Conservation (phyloP, 352 stramenopile species). For the Saprolegnia parasitica region DNA sequence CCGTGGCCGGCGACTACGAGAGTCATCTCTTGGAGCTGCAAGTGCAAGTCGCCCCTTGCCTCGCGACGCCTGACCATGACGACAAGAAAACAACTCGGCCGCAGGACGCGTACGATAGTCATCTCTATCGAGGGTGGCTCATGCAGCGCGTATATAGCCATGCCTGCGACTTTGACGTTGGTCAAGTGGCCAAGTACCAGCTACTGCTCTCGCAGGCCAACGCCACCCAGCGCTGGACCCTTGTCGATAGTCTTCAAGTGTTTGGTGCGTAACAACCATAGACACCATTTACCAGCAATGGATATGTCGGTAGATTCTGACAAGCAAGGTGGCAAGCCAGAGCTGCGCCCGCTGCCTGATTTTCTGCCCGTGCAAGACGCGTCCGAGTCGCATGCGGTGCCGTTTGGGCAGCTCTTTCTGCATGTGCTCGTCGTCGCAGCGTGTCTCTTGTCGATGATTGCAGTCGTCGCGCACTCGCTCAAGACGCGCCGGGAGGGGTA, state of each 20-base stretch:
- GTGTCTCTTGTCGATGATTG: constrained; percentile 20
- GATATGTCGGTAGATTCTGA: neutral
- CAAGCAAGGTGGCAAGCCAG: neutral
- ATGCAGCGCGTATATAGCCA: too few relatives aligned
- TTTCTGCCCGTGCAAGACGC: neutral
- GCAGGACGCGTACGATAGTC: too few relatives aligned
- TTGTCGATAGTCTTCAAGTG: constrained; percentile 25
- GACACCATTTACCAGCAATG: too few relatives aligned
- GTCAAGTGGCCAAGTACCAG: constrained; percentile 21
- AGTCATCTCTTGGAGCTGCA: constrained; percentile 20
- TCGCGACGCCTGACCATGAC: neutral
- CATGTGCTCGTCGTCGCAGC: constrained; percentile 18
- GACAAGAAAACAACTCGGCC: neutral
- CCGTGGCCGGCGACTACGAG: constrained; percentile 19
- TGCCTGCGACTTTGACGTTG: constrained; percentile 21
- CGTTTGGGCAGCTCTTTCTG: neutral
- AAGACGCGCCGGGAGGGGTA: constrained; percentile 13
- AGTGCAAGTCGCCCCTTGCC: constrained; percentile 16
- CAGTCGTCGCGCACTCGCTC: constrained; percentile 21
- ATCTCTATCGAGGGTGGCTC: too few relatives aligned
- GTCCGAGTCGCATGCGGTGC: neutral
- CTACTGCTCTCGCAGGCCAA: constrained; percentile 9
- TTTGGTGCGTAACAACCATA: too few relatives aligned
- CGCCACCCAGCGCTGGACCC: constrained; percentile 7
- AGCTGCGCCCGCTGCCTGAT: neutral